Conservation (phyloP, 306 rosid genomes). For the Carpinus fangiana region DNA sequence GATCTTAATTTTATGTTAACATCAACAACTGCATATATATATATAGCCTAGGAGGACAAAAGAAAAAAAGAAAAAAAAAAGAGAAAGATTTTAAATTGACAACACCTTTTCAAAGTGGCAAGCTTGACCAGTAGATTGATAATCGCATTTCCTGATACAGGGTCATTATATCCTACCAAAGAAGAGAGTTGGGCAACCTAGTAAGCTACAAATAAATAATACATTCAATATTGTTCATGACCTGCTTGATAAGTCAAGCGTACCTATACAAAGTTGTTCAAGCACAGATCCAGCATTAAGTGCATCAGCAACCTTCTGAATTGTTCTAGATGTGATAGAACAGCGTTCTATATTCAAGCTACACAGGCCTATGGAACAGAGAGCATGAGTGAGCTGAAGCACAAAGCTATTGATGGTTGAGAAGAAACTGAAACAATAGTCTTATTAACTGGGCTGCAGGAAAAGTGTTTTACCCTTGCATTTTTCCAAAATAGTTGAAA, state of each 20-base stretch:
- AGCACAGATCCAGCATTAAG: conserved; percentile 62
- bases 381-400: conserved; percentile 27
- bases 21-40: conserved; percentile 23
- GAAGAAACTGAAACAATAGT: conserved; percentile 19
- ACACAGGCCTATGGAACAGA: conserved; percentile 58
- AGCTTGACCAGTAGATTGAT: conserved; percentile 70
- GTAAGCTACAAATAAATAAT: conserved; percentile 18
- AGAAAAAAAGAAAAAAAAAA: neutral
- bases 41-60: conserved; percentile 5
- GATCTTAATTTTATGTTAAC: conserved; percentile 6
- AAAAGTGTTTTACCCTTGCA: conserved; percentile 64
- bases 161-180: conserved; percentile 73
- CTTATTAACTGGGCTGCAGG: conserved; percentile 24
- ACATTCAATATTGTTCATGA: neutral
- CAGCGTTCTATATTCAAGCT: conserved; percentile 83
- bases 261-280: conserved; percentile 78
- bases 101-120: conserved; percentile 69
- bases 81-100: conserved; percentile 13
- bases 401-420: conserved; percentile 21
- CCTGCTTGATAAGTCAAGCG: conserved; percentile 20
- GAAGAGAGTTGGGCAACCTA: conserved; percentile 17
- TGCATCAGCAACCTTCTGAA: conserved; percentile 73
- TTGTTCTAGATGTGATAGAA: conserved; percentile 74
- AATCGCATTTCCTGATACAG: conserved; percentile 66
- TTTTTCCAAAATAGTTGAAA: conserved; percentile 71